phyloP scores from a whole-genome alignment of 1,139 yeast genomes.

The Meyerozyma carpophila region DNA sequence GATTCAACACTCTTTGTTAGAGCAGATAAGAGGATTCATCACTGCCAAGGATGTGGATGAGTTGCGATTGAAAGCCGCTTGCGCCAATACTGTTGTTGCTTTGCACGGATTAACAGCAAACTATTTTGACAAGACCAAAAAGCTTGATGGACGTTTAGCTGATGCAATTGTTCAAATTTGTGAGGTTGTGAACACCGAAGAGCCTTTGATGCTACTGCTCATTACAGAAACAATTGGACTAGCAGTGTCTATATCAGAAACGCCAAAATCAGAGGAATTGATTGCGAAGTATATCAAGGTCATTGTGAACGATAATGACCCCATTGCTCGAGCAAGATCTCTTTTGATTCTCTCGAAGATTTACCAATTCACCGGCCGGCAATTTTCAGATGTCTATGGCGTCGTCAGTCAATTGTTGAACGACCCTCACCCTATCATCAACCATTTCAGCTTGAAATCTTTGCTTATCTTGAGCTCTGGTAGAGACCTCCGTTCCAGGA shows the following conservation, averaged over 20 bases:
- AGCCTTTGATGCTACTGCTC: conserved; percentile 36
- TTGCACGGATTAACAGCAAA: conserved; percentile 51
- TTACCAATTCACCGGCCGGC: conserved; percentile 34
- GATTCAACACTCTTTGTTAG: conserved; percentile 81
- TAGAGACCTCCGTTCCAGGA: conserved; percentile 4
- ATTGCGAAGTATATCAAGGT: conserved; percentile 44
- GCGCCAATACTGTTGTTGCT: conserved; percentile 59
- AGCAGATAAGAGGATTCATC: conserved; percentile 60
- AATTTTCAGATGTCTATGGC: conserved; percentile 43
- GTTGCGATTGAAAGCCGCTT: conserved; percentile 43
- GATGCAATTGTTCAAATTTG: conserved; percentile 54
- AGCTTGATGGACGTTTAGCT: conserved; percentile 42
- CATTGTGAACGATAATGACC: conserved; percentile 52
- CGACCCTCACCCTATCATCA: conserved; percentile 86
- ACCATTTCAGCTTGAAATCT: conserved; percentile 64
- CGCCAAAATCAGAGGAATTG: conserved; percentile 20
- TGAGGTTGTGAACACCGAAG: conserved; percentile 38
- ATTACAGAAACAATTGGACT: conserved; percentile 71
- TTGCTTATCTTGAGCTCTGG: conserved; percentile 45
- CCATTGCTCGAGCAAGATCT: conserved; percentile 61
- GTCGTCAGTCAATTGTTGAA: conserved; percentile 55
- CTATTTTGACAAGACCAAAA: conserved; percentile 19
- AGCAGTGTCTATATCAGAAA: conserved; percentile 30
- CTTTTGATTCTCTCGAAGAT: conserved; percentile 59
- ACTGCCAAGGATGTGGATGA: conserved; percentile 26